Percentiles rank a stretch among this genome's conserved stretches.
Conservation (phyloP, 257 asterid genomes). For the Galeopsis tetrahit region DNA sequence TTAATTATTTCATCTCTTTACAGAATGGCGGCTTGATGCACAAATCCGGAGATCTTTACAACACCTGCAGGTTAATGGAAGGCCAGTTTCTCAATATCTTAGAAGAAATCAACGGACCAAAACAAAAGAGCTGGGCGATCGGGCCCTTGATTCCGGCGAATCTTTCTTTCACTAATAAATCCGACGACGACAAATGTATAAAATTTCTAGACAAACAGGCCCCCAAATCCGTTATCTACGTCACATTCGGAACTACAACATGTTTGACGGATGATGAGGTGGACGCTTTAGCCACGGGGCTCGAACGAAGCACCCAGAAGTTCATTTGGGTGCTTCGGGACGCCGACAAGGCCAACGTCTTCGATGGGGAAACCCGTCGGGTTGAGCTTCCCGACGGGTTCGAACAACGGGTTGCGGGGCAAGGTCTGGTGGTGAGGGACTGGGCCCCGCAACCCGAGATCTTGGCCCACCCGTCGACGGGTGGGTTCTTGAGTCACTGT, state of each 20-base stretch:
- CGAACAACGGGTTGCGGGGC: conserved; percentile 42
- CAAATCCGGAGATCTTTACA: conserved; percentile 41
- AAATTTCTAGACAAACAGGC: conserved; percentile 52
- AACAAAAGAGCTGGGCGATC: conserved; percentile 42
- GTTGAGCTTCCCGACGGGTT: conserved; percentile 46
- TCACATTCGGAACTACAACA: conserved; percentile 50
- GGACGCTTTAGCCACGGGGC: conserved; percentile 42
- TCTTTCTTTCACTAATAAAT: background rate
- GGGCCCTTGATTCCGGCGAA: conserved; percentile 48
- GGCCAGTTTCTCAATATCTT: conserved; percentile 37
- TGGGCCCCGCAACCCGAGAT: conserved; percentile 67
- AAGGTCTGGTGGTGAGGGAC: conserved; percentile 52
- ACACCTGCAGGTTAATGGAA: conserved; percentile 47
- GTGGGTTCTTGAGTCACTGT: conserved; percentile 57
- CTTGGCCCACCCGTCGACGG: conserved; percentile 45
- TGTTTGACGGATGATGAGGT: conserved; percentile 44
- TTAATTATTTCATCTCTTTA: conserved; percentile 13
- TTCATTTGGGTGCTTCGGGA: conserved; percentile 64
- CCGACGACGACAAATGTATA: conserved; percentile 26
- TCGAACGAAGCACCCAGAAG: conserved; percentile 51
- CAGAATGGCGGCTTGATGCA: conserved; percentile 15
- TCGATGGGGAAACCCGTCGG: conserved; percentile 42
- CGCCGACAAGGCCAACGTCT: conserved; percentile 53
- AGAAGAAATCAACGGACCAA: conserved; percentile 15
- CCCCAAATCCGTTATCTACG: conserved; percentile 45